Conservation (phyloP, 2,329 filamentous ascomycete species). For the Botrytis squamosa region DNA sequence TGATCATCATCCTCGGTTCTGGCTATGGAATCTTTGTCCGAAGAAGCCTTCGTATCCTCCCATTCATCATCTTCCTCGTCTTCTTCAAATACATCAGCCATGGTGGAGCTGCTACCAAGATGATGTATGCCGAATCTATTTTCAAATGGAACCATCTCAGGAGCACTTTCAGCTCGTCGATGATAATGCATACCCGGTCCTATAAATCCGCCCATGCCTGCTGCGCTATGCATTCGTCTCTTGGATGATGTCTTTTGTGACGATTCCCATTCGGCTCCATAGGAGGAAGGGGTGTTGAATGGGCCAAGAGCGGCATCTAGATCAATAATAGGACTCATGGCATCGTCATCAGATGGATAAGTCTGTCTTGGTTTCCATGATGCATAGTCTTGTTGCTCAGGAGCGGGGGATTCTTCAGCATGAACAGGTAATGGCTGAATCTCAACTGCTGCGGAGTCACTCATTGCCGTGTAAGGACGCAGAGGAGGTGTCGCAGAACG, state of each 20-base stretch:
- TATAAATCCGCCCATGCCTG: constrained; percentile 65
- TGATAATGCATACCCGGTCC: constrained; percentile 74
- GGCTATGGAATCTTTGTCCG: constrained; percentile 39
- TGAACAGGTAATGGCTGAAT: constrained; percentile 23
- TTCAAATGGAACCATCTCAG: constrained; percentile 62
- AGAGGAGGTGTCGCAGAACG: constrained; percentile 47
- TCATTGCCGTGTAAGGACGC: constrained; percentile 36
- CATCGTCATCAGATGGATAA: constrained; percentile 55
- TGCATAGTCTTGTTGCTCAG: constrained; percentile 35
- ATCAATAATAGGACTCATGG: constrained; percentile 81
- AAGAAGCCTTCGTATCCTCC: constrained; percentile 40
- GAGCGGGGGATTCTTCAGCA: constrained; percentile 20
- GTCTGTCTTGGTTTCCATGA: constrained; percentile 44
- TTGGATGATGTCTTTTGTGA: constrained; percentile 61
- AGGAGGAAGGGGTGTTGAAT: constrained; percentile 75
- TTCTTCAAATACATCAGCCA: constrained; percentile 86
- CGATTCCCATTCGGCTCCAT: constrained; percentile 65
- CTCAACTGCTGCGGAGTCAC: constrained; percentile 31
- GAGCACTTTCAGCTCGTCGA: constrained; percentile 75
- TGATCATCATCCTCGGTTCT: constrained; percentile 41
- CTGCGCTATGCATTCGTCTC: constrained; percentile 74
- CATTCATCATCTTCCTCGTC: constrained; percentile 63
- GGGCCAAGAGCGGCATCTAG: constrained; percentile 90
- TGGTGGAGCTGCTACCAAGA: constrained; percentile 66
- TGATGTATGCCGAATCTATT: constrained; percentile 59